Base-by-base conservation (phyloP, 2,329 filamentous ascomycete genomes). In the Hirsutella minnesotensis region DNA sequence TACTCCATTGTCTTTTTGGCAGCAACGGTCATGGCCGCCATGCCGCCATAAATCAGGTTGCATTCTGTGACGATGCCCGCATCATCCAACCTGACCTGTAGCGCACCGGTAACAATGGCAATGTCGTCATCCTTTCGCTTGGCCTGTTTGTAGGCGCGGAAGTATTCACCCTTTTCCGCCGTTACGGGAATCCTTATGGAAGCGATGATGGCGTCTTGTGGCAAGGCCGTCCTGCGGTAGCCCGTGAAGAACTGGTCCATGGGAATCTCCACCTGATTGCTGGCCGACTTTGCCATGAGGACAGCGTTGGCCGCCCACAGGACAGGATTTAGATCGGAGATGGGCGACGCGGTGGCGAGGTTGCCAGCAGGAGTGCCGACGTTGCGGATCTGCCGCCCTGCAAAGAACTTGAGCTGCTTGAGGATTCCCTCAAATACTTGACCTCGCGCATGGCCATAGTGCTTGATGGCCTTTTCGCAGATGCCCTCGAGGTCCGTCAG, bases 91-190 rank as follows among this genome's bases (percentile, higher is more conserved):
- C 75, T 77, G 5, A 96, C 72, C 30, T 86, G 77, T 44, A 96
- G 63, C 1, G 90, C 88, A 22, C 84, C 80, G 39, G 94, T 96
- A 20, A 96, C 92, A 53, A 98, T 96, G 2, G 92, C 92, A 57
- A 98, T 96, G 57, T 98, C 92, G 54, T 98, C 92, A 54, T 98
- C 92, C 58, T 96, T 96, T 51, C 92, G 72, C 69, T 98, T 98
- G 1, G 92, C 80, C 60, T 96, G 90, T 64, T 98, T 98, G 64
- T 95, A 96, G 1, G 90, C 82, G 36, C 84, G 77, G 59, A 95
- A 83, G 57, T 81, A 87, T 58, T 96, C 92, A 3, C 85, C 82
- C 53, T 82, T 83, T 42, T 79, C 73, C 3, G 71, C 71, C 0
- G 85, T 83, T 3, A 85, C 66, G 0, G 92, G 92, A 37, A 98